Percentiles rank a stretch among this genome's conserved stretches.
Conservation (phyloP, 495 filamentous ascomycete species). For the Aspergillus avenaceus region DNA sequence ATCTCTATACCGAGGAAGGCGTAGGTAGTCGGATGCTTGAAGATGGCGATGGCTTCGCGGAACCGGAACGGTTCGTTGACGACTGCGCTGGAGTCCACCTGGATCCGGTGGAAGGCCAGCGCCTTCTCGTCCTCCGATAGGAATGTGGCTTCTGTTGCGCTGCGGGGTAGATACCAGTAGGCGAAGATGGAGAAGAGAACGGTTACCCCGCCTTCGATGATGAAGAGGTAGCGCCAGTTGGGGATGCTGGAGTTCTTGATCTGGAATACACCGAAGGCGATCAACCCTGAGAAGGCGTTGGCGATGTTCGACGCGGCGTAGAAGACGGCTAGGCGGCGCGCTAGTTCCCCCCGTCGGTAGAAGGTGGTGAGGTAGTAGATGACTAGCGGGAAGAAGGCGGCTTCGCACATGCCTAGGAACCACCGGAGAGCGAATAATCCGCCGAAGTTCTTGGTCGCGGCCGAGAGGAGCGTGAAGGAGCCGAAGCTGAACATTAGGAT, state of each 20-base stretch:
- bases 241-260: conserved; percentile 52
- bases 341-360: conserved; percentile 73
- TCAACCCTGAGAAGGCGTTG: conserved; percentile 66
- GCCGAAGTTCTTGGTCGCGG: conserved; percentile 56
- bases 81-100: conserved; percentile 65
- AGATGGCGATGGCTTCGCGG: conserved; percentile 58
- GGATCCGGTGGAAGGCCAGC: conserved; percentile 69
- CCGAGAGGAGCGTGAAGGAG: conserved; percentile 51
- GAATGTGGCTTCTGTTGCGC: conserved; percentile 60
- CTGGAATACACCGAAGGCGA: conserved; percentile 74
- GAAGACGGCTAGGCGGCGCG: conserved; percentile 70
- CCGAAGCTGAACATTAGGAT: conserved; percentile 67
- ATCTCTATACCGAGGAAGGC: conserved; percentile 65
- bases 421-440: conserved; percentile 57
- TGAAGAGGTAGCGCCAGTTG: conserved; percentile 72
- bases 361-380: conserved; percentile 61
- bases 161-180: conserved; percentile 66
- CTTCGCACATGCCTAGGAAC: conserved; percentile 67
- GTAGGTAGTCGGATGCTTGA: conserved; percentile 60
- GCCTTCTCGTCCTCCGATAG: conserved; percentile 60
- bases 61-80: conserved; percentile 70
- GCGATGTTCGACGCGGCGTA: conserved; percentile 74
- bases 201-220: conserved; percentile 67
- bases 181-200: conserved; percentile 62
- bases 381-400: conserved; percentile 69